Base-by-base conservation (phyloP, 768 basidiomycete species). In the Boletus fagicola region DNA sequence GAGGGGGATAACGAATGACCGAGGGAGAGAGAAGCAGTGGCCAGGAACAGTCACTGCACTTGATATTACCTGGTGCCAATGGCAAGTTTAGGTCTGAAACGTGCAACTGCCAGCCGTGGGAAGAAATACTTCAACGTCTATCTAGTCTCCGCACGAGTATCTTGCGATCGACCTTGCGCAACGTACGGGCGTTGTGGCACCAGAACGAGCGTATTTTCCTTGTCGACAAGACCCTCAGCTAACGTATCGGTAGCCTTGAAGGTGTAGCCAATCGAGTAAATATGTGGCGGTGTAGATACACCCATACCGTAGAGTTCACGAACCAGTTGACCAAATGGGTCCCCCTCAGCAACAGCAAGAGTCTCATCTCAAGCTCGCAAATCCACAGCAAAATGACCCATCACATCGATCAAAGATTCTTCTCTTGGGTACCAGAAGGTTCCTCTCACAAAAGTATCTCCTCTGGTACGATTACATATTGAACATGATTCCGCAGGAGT, bases 401-500 rank as follows among this genome's bases (percentile, higher is more conserved):
- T 48, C 54, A 16, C 56, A 54, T 13, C 77, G 86, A 50, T 85
- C 88, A 31, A 90, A 88, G 67, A 81, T 92, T 24, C 79, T 92
- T 22, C 76, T 91, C 12, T 74, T 91, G 46, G 90, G 90, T 3
- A 79, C 88, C 63, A 81, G 87, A 64, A 85, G 86, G 87, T 85
- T 43, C 22, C 20, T 49, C 40, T 38, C 61, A 58, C 18, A 9
- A 30, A 33, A 33, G 11, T 33, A 1, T 46, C 30, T 43, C 44
- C 24, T 59, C 24, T 35, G 39, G 7, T 12, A 9, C 28, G 16
- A 46, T 38, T 15, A n/a, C n/a, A n/a, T n/a, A 52, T 35, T 56
- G 20, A 30, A 48, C 20, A 56, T 54, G 55, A 56, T 49, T 49
- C 24, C 53, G 42, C 67, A 95, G 94, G 75, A 88, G 89, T 56